A percentile compares a stretch with the other conserved stretches of the same genome.
phyloP scores from a whole-genome alignment of 2,329 filamentous ascomycete genomes.

The Fusarium graminum region DNA sequence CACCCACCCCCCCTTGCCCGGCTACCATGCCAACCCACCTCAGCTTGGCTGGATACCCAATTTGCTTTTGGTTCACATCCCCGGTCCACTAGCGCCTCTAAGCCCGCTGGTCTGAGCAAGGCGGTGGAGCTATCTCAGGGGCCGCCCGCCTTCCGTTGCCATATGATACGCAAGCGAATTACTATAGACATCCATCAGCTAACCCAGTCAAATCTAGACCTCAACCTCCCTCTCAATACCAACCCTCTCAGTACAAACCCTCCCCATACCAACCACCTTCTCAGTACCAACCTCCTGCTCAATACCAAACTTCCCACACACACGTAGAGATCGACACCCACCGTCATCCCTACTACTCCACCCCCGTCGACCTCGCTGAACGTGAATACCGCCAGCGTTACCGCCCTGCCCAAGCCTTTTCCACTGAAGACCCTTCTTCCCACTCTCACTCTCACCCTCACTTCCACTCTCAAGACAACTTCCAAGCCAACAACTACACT shows the following conservation, averaged over 20 bases:
- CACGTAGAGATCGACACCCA: conserved; percentile 74
- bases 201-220: conserved; percentile 52
- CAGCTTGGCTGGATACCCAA: conserved; percentile 45
- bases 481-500: conserved; percentile 45
- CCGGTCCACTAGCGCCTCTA: conserved; percentile 36
- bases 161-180: conserved; percentile 52
- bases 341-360: conserved; percentile 62
- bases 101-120: conserved; percentile 47
- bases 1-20: conserved; percentile 29
- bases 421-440: conserved; percentile 53
- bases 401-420: conserved; percentile 61
- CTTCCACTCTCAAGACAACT: conserved; percentile 39
- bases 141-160: conserved; percentile 47
- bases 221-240: conserved; percentile 60
- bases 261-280: conserved; percentile 55
- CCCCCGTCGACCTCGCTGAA: conserved; percentile 73
- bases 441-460: conserved; percentile 52
- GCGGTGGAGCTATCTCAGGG: conserved; percentile 47
- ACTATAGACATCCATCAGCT: conserved; percentile 50
- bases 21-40: conserved; percentile 38
- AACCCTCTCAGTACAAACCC: conserved; percentile 55
- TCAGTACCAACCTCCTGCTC: conserved; percentile 53
- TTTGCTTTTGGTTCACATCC: conserved; percentile 45
- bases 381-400: conserved; percentile 74
- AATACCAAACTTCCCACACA: conserved; percentile 69